phyloP scores from a whole-genome alignment of 1,284 basidiomycete species.

The Macrocystidia cucumis region DNA sequence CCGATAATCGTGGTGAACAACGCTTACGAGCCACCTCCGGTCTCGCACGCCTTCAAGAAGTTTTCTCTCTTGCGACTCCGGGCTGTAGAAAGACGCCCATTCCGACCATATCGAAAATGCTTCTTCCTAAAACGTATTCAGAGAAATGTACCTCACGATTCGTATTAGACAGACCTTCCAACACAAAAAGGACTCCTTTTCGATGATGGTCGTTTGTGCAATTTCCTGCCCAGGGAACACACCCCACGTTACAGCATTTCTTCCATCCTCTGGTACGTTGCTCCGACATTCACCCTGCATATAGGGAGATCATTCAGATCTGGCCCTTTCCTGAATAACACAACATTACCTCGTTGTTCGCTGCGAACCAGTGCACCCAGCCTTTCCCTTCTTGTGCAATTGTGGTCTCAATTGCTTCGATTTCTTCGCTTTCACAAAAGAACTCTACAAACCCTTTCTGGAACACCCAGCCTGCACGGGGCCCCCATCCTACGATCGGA shows the following conservation, averaged over 20 bases:
- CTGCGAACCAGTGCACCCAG: constrained; percentile 83
- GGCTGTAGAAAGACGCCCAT: constrained; percentile 87
- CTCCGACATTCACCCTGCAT: constrained; percentile 73
- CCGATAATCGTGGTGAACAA: constrained; percentile 95
- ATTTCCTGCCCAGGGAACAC: constrained; percentile 97
- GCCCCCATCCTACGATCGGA: constrained; percentile 87
- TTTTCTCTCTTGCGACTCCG: constrained; percentile 63
- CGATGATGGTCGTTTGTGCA: constrained; percentile 95
- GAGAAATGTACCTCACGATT: constrained; percentile 1
- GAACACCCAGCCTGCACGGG: constrained; percentile 87
- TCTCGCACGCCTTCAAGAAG: constrained; percentile 69
- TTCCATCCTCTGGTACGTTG: constrained; percentile 73
- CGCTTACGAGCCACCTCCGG: constrained; percentile 85
- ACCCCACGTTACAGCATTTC: constrained; percentile 98
- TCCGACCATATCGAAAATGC: constrained; percentile 95
- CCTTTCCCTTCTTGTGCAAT: constrained; percentile 50
- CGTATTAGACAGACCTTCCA: constrained; percentile 67
- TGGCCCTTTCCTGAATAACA: constrained; percentile 1
- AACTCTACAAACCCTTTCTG: constrained; percentile 99
- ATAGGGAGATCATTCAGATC: constrained; percentile 2
- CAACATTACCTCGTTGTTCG: constrained; percentile 66
- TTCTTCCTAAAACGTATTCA: constrained; percentile 61
- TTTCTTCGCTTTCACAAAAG: constrained; percentile 67
- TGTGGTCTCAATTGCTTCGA: constrained; percentile 56
- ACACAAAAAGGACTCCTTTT: constrained; percentile 83